Percentiles rank a stretch among this genome's conserved stretches.
Evolutionary conservation across 2,329 filamentous ascomycete species (phyloP).

Genomic region (Cladobotryum protrusum): DNA sequence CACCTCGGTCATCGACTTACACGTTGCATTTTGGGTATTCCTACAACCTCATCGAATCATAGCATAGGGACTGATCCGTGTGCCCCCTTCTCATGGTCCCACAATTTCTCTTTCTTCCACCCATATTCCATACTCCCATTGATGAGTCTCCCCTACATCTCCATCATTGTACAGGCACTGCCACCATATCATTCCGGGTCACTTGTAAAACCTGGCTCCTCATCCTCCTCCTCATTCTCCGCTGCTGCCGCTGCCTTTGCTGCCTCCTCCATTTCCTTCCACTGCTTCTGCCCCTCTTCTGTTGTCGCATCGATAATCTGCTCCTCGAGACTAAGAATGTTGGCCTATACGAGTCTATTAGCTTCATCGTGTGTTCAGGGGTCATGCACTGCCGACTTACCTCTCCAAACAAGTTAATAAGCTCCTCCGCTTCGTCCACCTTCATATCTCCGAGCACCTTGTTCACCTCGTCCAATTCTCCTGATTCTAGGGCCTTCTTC

Average conservation of each 20-base stretch:
- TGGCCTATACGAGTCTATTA: slow-evolving; percentile 45
- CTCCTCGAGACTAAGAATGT: slow-evolving; percentile 85
- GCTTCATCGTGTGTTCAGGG: too few relatives aligned
- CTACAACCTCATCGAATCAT: too few relatives aligned
- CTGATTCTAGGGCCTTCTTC: slow-evolving; percentile 76
- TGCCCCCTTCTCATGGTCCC: too few relatives aligned
- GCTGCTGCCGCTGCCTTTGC: slow-evolving; percentile 32
- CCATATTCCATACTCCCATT: neutral
- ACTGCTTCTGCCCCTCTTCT: slow-evolving; percentile 70
- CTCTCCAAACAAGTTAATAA: slow-evolving; percentile 74
- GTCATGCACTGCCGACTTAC: slow-evolving; percentile 31
- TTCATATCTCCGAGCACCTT: slow-evolving; percentile 74
- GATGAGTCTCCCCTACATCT: too few relatives aligned
- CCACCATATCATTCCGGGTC: slow-evolving; percentile 7
- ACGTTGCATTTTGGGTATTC: too few relatives aligned
- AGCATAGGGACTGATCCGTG: too few relatives aligned
- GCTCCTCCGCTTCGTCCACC: slow-evolving; percentile 78
- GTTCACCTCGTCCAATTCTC: slow-evolving; percentile 62
- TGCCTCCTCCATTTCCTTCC: slow-evolving; percentile 65
- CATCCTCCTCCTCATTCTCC: slow-evolving; percentile 18
- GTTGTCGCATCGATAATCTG: slow-evolving; percentile 95
- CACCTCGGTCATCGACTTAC: too few relatives aligned
- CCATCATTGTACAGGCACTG: too few relatives aligned
- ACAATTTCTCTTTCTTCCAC: too few relatives aligned
- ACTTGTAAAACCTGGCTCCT: neutral